A percentile compares a stretch with the other conserved stretches of the same genome.
Conservation (phyloP, 1,139 yeast genomes). For the Saccharomyces pastorianus region DNA sequence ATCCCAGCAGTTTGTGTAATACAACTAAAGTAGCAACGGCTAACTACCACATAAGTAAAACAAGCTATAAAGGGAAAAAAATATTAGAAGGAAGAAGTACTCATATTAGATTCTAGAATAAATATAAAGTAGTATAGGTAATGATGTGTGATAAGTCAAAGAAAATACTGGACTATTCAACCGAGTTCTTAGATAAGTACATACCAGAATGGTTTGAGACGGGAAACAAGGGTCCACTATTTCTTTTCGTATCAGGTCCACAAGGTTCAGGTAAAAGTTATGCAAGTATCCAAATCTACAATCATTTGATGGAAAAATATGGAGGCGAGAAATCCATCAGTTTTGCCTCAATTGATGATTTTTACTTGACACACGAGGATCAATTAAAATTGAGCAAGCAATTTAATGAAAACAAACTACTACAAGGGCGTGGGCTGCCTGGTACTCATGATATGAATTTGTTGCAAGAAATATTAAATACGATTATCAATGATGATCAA, state of each 20-base stretch:
- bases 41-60: not conserved
- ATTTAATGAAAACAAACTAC: constrained; percentile 43
- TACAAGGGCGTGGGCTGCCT: constrained; percentile 81
- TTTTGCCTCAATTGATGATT: constrained; percentile 76
- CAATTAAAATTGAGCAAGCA: constrained; percentile 41
- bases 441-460: constrained; percentile 77
- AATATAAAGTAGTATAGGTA: not conserved
- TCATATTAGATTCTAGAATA: constrained; percentile 7
- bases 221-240: constrained; percentile 36
- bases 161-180: constrained; percentile 9
- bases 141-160: not conserved
- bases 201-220: constrained; percentile 20
- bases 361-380: constrained; percentile 59
- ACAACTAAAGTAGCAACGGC: not conserved
- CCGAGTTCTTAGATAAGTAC: constrained; percentile 18
- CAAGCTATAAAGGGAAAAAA: not conserved
- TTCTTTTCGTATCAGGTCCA: constrained; percentile 75
- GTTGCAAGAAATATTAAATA: constrained; percentile 25
- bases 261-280: constrained; percentile 92
- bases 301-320: constrained; percentile 35
- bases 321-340: constrained; percentile 35
- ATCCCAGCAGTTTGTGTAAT: not conserved
- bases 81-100: constrained; percentile 12
- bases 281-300: constrained; percentile 37
- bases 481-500: constrained; percentile 14